These are phyloP conservation scores for Coniochaeta hoffmannii DNA, from an alignment of 2,329 filamentous ascomycete genomes.

Conservation along the genomic window DNA sequence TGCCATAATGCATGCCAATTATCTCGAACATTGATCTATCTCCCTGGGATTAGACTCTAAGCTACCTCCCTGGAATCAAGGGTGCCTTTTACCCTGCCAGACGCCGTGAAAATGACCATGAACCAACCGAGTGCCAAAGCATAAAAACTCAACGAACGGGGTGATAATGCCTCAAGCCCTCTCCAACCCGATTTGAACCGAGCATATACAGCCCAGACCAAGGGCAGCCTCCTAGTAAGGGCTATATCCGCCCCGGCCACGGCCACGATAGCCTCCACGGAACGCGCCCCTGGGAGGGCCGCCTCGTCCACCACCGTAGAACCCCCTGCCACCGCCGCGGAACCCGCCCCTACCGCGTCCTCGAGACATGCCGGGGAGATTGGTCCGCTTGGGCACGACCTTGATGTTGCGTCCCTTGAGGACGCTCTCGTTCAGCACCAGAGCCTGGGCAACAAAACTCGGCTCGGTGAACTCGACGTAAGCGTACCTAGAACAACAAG, in stretches of 20 bases:
- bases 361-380: constrained; percentile 87
- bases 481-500: constrained; percentile 54
- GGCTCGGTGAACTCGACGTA: constrained; percentile 98
- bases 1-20: no score
- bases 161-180: no score
- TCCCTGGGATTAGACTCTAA: no score
- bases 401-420: constrained; percentile 95
- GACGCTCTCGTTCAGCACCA: constrained; percentile 92
- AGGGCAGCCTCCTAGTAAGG: constrained; percentile 63
- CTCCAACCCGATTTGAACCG: no score
- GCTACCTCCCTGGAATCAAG: no score
- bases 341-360: constrained; percentile 53
- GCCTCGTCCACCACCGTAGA: constrained; percentile 41
- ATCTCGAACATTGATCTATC: no score
- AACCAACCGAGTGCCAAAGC: no score
- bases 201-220: no score
- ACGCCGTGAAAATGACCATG: background rate
- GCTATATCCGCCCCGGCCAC: constrained; percentile 51
- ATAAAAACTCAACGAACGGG: no score
- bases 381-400: constrained; percentile 91
- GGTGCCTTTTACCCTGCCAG: constrained; percentile 1
- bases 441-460: constrained; percentile 81
- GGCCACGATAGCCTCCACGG: constrained; percentile 53
- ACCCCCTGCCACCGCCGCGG: constrained; percentile 43
- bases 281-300: constrained; percentile 44